Percentiles rank a stretch among this genome's conserved stretches.
phyloP scores from a whole-genome alignment of 2,329 filamentous ascomycete species.

The Penicillium sp. region DNA sequence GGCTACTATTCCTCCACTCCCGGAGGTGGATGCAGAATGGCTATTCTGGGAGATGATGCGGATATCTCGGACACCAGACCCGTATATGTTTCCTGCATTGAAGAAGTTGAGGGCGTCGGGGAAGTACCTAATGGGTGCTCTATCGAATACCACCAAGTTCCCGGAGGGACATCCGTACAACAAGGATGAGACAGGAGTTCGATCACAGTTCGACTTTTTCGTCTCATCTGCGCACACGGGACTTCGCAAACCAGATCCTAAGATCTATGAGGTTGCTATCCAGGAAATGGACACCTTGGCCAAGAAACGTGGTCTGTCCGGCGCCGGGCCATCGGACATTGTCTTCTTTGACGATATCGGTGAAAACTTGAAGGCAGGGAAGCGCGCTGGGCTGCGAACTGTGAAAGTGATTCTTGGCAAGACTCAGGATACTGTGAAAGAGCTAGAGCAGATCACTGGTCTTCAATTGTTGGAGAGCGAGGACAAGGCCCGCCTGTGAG shows the following conservation, averaged over 20 bases:
- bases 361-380: slow-evolving; percentile 83
- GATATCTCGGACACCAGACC: slow-evolving; percentile 71
- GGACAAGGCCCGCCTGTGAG: slow-evolving; percentile 42
- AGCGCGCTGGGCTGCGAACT: slow-evolving; percentile 74
- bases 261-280: slow-evolving; percentile 78
- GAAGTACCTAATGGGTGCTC: slow-evolving; percentile 74
- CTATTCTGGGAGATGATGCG: slow-evolving; percentile 94
- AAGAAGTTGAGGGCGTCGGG: slow-evolving; percentile 67
- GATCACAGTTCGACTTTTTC: slow-evolving; percentile 79
- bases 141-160: slow-evolving; percentile 90
- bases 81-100: slow-evolving; percentile 86
- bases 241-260: slow-evolving; percentile 81
- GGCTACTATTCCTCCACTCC: slow-evolving; percentile 62
- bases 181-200: slow-evolving; percentile 63
- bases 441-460: slow-evolving; percentile 76
- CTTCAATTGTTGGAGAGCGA: slow-evolving; percentile 52
- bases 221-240: slow-evolving; percentile 85
- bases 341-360: slow-evolving; percentile 95
- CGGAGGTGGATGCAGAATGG: slow-evolving; percentile 73
- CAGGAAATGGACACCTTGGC: slow-evolving; percentile 67
- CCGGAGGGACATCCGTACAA: slow-evolving; percentile 73
- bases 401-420: slow-evolving; percentile 82
- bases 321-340: slow-evolving; percentile 68
- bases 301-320: slow-evolving; percentile 57
- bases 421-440: slow-evolving; percentile 78